phyloP scores from a whole-genome alignment of 2,329 filamentous ascomycete species.

The Sordariomycetes sp. region DNA sequence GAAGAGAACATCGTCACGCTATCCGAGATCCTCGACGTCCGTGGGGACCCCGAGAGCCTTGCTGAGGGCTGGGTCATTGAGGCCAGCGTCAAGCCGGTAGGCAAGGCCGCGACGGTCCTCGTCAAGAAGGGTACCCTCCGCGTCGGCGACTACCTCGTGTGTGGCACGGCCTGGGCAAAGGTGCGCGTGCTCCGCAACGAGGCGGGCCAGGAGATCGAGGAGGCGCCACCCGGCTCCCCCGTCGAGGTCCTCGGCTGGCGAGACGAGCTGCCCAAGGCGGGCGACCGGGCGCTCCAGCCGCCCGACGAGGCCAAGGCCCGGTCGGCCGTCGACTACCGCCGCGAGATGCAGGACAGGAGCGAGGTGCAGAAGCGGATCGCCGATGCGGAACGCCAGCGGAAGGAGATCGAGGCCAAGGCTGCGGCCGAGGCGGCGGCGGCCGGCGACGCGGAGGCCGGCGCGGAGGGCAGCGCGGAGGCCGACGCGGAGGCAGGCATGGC shows the following conservation, averaged over 20 bases:
- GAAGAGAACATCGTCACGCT: slow-evolving; percentile 84
- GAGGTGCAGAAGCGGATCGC: slow-evolving; percentile 75
- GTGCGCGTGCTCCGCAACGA: slow-evolving; percentile 82
- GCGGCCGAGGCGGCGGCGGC: slow-evolving; percentile 22
- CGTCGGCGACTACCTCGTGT: slow-evolving; percentile 73
- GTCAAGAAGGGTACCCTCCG: slow-evolving; percentile 79
- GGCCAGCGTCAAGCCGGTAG: slow-evolving; percentile 74
- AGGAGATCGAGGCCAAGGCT: slow-evolving; percentile 36
- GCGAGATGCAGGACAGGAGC: slow-evolving; percentile 59
- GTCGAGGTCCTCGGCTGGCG: slow-evolving; percentile 95
- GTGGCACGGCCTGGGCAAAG: slow-evolving; percentile 78
- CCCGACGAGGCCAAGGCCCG: slow-evolving; percentile 68
- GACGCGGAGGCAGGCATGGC: slow-evolving; percentile 29
- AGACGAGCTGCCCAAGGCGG: slow-evolving; percentile 68
- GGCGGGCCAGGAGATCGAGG: slow-evolving; percentile 58
- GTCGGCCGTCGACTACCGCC: slow-evolving; percentile 64
- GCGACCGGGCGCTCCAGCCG: slow-evolving; percentile 80
- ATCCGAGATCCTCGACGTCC: slow-evolving; percentile 82
- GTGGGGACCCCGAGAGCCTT: slow-evolving; percentile 64
- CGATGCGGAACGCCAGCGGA: slow-evolving; percentile 52
- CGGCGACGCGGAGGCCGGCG: slow-evolving; percentile 18
- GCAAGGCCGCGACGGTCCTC: slow-evolving; percentile 79
- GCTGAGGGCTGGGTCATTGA: slow-evolving; percentile 94
- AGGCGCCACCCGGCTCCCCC: slow-evolving; percentile 78
- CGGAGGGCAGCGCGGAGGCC: slow-evolving; percentile 20